Percentiles rank a stretch among this genome's conserved stretches.
Evolutionary conservation across 2,329 filamentous ascomycete genomes (phyloP).

Genomic region (Iodosphaeria phyllophila): DNA sequence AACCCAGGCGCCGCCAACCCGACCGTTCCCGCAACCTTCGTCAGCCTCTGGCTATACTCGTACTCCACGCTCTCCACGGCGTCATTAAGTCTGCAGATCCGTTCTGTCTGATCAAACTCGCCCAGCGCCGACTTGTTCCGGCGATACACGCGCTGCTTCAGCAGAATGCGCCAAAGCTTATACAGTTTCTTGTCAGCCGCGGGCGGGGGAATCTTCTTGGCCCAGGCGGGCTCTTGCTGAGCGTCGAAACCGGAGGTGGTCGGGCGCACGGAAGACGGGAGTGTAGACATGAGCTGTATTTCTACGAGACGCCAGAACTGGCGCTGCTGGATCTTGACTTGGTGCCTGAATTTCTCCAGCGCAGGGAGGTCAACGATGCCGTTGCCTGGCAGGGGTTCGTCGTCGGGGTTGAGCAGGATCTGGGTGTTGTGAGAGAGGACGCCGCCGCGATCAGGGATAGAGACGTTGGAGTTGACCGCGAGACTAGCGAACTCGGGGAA

Average conservation of each 20-base stretch:
- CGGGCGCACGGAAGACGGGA: conserved; percentile 37
- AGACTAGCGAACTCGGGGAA: conserved; percentile 37
- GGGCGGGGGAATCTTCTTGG: conserved; percentile 16
- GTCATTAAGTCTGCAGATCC: conserved; percentile 53
- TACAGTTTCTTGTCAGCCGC: conserved; percentile 42
- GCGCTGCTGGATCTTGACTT: conserved; percentile 55
- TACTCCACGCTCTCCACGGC: conserved; percentile 49
- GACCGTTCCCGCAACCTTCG: too few species aligned
- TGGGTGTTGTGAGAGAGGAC: conserved; percentile 11
- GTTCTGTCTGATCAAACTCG: conserved; percentile 48
- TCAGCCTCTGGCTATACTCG: conserved; percentile 53
- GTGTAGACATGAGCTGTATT: conserved; percentile 49
- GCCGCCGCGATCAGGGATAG: conserved; percentile 26
- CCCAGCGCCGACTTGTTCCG: conserved; percentile 55
- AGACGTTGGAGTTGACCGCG: conserved; percentile 30
- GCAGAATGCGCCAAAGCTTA: conserved; percentile 52
- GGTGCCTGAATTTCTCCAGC: conserved; percentile 35
- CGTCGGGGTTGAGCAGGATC: too few species aligned
- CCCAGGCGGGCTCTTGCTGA: conserved; percentile 14
- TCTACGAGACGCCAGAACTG: conserved; percentile 61
- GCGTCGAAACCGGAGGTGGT: too few species aligned
- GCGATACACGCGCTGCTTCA: conserved; percentile 60
- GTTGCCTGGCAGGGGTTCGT: too few species aligned
- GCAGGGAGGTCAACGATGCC: conserved; percentile 36
- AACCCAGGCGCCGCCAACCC: too few species aligned